phyloP scores from a whole-genome alignment of 2,329 filamentous ascomycete genomes.

The Alternaria consortialis region DNA sequence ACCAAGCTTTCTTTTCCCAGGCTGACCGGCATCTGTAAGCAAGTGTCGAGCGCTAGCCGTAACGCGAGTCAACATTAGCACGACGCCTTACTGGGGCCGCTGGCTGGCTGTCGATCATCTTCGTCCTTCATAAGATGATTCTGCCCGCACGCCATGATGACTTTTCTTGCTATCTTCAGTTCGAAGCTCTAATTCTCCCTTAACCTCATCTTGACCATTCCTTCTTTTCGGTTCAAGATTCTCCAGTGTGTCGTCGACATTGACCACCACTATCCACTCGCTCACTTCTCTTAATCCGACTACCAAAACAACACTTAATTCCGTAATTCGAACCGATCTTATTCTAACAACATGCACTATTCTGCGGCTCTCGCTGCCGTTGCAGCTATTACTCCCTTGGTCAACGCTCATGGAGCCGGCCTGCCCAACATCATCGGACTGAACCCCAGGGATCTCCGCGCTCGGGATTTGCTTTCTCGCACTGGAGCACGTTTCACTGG shows the following conservation, averaged over 20 bases:
- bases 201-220: conserved; percentile 24
- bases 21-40: conserved; percentile 22
- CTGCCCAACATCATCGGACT: conserved; percentile 48
- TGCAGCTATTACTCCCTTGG: conserved; percentile 41
- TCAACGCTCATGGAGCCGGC: conserved; percentile 41
- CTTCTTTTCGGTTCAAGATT: conserved; percentile 30
- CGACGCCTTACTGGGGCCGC: conserved; percentile 23
- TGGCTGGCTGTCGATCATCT: conserved; percentile 25
- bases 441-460: conserved; percentile 47
- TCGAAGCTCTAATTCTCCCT: conserved; percentile 26
- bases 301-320: conserved; percentile 26
- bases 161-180: conserved; percentile 23
- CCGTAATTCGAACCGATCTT: conserved; percentile 33
- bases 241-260: conserved; percentile 39
- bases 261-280: conserved; percentile 45
- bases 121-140: conserved; percentile 30
- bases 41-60: conserved; percentile 19
- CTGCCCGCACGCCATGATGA: conserved; percentile 16
- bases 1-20: conserved; percentile 24
- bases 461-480: conserved; percentile 42
- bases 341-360: conserved; percentile 42
- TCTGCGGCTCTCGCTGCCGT: conserved; percentile 42
- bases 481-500: conserved; percentile 38
- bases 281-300: conserved; percentile 24
- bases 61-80: conserved; percentile 35